phyloP scores from a whole-genome alignment of 2,329 filamentous ascomycete genomes.

The Aspergillus vadensis region DNA sequence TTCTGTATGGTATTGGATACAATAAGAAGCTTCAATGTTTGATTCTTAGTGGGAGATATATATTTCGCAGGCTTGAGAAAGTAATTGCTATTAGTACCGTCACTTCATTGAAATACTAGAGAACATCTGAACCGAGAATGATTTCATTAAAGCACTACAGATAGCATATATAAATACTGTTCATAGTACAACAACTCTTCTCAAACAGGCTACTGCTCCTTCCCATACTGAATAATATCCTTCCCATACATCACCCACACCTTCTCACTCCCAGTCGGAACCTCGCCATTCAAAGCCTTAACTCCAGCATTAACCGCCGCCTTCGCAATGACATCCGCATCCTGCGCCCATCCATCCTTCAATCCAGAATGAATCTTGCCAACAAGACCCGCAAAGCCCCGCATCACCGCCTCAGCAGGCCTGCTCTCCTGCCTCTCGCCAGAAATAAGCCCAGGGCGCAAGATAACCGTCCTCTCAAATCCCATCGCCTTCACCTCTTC shows the following conservation, averaged over 20 bases:
- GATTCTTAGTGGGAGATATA: too few species aligned
- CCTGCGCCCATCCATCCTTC: constrained; percentile 71
- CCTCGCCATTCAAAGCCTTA: constrained; percentile 44
- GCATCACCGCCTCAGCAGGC: constrained; percentile 58
- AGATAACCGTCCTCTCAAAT: constrained; percentile 77
- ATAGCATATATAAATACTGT: not conserved
- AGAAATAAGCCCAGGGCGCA: constrained; percentile 73
- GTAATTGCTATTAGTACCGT: too few species aligned
- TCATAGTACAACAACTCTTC: not conserved
- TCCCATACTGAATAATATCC: constrained; percentile 39
- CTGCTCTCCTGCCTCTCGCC: constrained; percentile 68
- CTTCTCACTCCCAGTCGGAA: constrained; percentile 42
- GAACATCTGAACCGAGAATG: too few species aligned
- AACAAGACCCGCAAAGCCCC: constrained; percentile 58
- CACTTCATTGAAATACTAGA: too few species aligned
- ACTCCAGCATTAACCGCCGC: constrained; percentile 41
- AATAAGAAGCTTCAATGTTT: not conserved
- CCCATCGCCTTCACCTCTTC: constrained; percentile 69
- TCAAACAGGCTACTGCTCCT: constrained; percentile 13
- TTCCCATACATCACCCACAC: constrained; percentile 42
- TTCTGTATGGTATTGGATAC: not conserved
- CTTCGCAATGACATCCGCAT: constrained; percentile 67
- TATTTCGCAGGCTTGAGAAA: too few species aligned
- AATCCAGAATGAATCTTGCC: constrained; percentile 55
- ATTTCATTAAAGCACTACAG: too few species aligned